Evolutionary conservation across 2,329 filamentous ascomycete genomes (phyloP).

Genomic region (Nothophoma quercina): DNA sequence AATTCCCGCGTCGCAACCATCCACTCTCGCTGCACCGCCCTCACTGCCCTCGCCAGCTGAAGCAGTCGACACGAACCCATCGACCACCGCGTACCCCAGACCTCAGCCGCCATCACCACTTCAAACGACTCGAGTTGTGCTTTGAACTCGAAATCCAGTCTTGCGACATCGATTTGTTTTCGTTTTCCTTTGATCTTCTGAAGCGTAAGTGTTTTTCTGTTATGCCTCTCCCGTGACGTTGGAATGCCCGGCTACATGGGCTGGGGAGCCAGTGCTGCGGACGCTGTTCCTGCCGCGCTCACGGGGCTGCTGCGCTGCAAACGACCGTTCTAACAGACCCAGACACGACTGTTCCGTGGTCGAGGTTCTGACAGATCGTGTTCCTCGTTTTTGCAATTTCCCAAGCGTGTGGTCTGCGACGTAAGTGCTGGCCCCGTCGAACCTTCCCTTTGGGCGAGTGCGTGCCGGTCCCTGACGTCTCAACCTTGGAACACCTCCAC

Average conservation of each 20-base stretch:
- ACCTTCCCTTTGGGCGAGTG: constrained; percentile 22
- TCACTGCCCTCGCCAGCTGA: not conserved
- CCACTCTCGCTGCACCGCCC: not conserved
- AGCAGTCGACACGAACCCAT: constrained; percentile 3
- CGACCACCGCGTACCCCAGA: not conserved
- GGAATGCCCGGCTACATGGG: constrained; percentile 21
- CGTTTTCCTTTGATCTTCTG: not conserved
- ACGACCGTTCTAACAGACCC: constrained; percentile 16
- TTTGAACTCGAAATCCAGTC: not conserved
- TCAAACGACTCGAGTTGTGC: not conserved
- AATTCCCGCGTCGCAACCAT: not conserved
- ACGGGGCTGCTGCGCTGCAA: constrained; percentile 18
- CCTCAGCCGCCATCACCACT: constrained; percentile 5
- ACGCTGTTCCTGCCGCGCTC: constrained; percentile 20
- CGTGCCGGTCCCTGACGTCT: constrained; percentile 22
- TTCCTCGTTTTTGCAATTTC: constrained; percentile 13
- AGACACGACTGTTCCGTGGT: constrained; percentile 26
- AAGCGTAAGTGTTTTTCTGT: constrained; percentile 21
- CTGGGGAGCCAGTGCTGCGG: constrained; percentile 19
- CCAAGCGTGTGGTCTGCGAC: constrained; percentile 10
- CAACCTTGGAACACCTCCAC: constrained; percentile 14
- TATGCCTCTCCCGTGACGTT: constrained; percentile 6
- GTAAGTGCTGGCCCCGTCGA: constrained; percentile 16
- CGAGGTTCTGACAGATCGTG: constrained; percentile 17
- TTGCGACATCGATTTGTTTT: not conserved